Percentiles rank a stretch among this genome's conserved stretches.
Evolutionary conservation across 768 basidiomycete genomes (phyloP).

Genomic region (Cystofilobasidium capitatum): DNA sequence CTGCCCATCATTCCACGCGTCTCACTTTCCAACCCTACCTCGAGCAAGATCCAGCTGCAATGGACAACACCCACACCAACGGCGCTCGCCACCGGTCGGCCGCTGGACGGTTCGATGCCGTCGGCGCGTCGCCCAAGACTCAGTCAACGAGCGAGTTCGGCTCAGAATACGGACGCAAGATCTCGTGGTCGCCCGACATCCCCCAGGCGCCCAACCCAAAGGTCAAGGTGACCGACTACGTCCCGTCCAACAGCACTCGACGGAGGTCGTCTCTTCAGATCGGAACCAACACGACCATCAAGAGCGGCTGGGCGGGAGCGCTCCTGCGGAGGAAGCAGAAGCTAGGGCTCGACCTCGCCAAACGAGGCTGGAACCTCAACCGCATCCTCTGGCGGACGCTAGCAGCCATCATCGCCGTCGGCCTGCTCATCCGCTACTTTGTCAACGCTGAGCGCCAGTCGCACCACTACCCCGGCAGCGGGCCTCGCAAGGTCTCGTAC

Average conservation of each 20-base stretch:
- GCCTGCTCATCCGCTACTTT: conserved; percentile 8
- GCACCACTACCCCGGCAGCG: not conserved
- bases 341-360: conserved; percentile 1
- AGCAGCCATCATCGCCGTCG: not conserved
- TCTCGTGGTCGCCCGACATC: conserved; percentile 8
- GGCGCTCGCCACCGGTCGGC: not conserved
- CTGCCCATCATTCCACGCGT: not conserved
- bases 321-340: conserved; percentile 9
- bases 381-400: not conserved
- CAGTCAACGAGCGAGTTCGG: not conserved
- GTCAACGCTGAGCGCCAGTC: not conserved
- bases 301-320: conserved; percentile 13
- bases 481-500: conserved; percentile 1
- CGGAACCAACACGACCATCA: conserved; percentile 7
- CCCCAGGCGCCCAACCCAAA: not conserved
- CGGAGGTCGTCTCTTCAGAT: conserved; percentile 4
- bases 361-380: conserved; percentile 14
- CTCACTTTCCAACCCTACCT: not conserved
- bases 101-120: not conserved
- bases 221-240: conserved; percentile 14
- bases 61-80: not conserved
- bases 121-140: not conserved
- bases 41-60: not conserved
- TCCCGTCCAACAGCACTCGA: not conserved
- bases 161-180: not conserved